A percentile compares a stretch with the other conserved stretches of the same genome.
Evolutionary conservation across 139 green algal species (phyloP).

Genomic region (Chlorella sp.): DNA sequence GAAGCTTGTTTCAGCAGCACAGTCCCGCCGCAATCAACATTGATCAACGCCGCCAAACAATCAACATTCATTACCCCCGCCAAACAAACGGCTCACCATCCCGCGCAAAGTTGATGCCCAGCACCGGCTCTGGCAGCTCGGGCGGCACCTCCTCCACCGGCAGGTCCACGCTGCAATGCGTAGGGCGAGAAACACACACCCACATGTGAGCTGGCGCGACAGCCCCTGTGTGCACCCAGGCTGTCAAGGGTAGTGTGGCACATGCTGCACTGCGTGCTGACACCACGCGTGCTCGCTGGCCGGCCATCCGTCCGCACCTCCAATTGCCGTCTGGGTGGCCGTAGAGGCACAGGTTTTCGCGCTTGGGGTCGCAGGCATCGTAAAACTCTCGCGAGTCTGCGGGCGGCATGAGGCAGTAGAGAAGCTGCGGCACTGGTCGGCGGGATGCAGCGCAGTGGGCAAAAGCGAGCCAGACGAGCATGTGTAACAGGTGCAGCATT

Average conservation of each 20-base stretch:
- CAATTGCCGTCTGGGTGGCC: constrained; percentile 39
- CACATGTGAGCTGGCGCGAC: too few relatives aligned
- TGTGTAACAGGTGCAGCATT: not conserved
- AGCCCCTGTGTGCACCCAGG: too few relatives aligned
- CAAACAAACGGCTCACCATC: constrained; percentile 53
- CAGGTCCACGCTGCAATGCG: constrained; percentile 87
- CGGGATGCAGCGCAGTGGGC: not conserved
- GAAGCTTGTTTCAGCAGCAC: not conserved
- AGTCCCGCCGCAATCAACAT: not conserved
- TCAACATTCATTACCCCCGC: not conserved
- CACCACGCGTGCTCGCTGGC: too few relatives aligned
- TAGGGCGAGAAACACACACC: too few relatives aligned
- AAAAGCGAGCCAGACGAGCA: not conserved
- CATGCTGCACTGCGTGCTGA: too few relatives aligned
- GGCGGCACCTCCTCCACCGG: constrained; percentile 97
- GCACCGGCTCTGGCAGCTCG: constrained; percentile 96
- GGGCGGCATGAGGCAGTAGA: too few relatives aligned
- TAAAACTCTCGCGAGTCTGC: constrained; percentile 67
- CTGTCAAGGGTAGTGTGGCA: too few relatives aligned
- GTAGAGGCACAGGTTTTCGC: constrained; percentile 99
- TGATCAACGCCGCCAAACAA: too few relatives aligned
- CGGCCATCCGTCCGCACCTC: constrained; percentile 42
- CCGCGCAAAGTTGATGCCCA: constrained; percentile 98
- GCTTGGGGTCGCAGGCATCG: constrained; percentile 80
- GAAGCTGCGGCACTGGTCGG: not conserved